phyloP scores from a whole-genome alignment of 1,284 basidiomycete species.

The Leccinum subrobustum region DNA sequence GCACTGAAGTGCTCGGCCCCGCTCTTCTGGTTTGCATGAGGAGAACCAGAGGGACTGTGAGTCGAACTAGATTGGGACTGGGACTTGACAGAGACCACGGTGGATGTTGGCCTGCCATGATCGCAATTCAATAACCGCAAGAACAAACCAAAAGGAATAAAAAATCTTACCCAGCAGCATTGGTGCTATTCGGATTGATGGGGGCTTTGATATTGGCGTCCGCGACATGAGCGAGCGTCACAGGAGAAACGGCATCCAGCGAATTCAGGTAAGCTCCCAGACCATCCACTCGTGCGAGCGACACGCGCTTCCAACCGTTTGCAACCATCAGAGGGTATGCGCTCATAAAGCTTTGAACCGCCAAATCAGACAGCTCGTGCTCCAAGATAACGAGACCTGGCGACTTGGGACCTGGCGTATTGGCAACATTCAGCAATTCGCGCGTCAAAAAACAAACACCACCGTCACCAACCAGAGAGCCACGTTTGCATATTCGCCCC shows the following conservation, averaged over 20 bases:
- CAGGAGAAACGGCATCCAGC: constrained; percentile 26
- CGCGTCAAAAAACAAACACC: neutral
- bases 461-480: constrained; percentile 45
- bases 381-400: constrained; percentile 82
- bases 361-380: constrained; percentile 71
- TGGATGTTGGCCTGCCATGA: neutral
- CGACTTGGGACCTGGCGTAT: constrained; percentile 51
- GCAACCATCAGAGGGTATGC: constrained; percentile 62
- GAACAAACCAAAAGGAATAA: neutral
- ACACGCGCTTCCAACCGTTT: constrained; percentile 67
- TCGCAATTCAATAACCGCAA: neutral
- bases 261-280: constrained; percentile 58
- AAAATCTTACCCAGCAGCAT: constrained; percentile 7
- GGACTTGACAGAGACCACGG: neutral
- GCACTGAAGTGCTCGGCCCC: constrained; percentile 28
- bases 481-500: constrained; percentile 50
- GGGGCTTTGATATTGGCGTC: constrained; percentile 23
- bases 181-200: constrained; percentile 5
- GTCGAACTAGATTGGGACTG: constrained; percentile 7
- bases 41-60: constrained; percentile 19
- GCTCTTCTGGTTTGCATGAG: constrained; percentile 36
- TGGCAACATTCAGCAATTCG: constrained; percentile 12
- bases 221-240: constrained; percentile 24
- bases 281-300: constrained; percentile 50
- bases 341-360: constrained; percentile 69